phyloP scores from a whole-genome alignment of 2,329 filamentous ascomycete genomes.

The Penicillium sp. region DNA sequence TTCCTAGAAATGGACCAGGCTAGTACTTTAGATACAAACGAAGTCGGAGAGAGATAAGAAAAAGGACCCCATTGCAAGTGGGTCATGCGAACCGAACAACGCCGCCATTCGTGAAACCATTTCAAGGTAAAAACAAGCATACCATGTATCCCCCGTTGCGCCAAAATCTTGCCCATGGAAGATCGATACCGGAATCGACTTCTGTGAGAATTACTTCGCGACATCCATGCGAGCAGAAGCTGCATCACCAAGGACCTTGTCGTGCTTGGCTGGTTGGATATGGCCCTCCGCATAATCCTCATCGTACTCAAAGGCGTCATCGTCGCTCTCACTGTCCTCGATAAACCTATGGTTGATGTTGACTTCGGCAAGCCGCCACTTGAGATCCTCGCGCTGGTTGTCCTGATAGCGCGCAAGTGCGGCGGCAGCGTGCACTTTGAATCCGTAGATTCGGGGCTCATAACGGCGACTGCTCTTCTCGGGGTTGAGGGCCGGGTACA shows the following conservation, averaged over 20 bases:
- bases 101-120: conserved; percentile 31
- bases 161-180: conserved; percentile 24
- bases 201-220: conserved; percentile 28
- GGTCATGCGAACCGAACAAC: conserved; percentile 24
- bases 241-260: conserved; percentile 29
- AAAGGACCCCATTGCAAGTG: conserved; percentile 22
- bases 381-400: conserved; percentile 75
- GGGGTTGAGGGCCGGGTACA: conserved; percentile 87
- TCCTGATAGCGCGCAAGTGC: conserved; percentile 91
- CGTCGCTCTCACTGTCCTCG: conserved; percentile 64
- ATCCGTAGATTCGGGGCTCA: conserved; percentile 87
- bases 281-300: conserved; percentile 19
- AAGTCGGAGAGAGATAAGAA: conserved; percentile 15
- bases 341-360: conserved; percentile 74
- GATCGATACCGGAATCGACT: neutral
- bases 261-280: conserved; percentile 39
- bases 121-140: conserved; percentile 20
- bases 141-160: conserved; percentile 28
- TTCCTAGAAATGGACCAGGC: neutral
- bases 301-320: conserved; percentile 49
- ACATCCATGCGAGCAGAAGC: conserved; percentile 40
- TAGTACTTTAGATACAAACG: conserved; percentile 24
- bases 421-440: conserved; percentile 88
- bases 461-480: conserved; percentile 83
- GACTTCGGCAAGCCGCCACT: conserved; percentile 67